These are phyloP conservation scores for Purshia tridentata DNA, from an alignment of 306 rosid genomes.

Conservation along the genomic window DNA sequence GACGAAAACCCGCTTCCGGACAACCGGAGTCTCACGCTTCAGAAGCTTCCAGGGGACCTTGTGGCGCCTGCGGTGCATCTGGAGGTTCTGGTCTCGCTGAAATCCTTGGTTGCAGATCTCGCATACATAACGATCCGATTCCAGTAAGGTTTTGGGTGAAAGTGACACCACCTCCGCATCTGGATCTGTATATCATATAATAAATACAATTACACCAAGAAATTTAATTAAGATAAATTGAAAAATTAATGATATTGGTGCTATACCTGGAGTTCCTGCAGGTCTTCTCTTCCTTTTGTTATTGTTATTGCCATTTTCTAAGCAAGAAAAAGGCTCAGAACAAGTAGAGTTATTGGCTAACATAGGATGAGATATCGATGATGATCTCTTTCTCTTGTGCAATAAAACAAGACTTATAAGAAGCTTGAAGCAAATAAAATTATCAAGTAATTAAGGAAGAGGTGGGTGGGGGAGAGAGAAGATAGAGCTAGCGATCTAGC, in stretches of 20 bases:
- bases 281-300: constrained; percentile 84
- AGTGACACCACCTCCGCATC: constrained; percentile 98
- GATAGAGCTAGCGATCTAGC: no score
- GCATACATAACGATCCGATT: constrained; percentile 97
- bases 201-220: neutral
- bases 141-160: constrained; percentile 87
- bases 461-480: no score
- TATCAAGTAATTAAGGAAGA: no score
- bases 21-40: constrained; percentile 84
- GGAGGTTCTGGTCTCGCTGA: constrained; percentile 98
- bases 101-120: constrained; percentile 99
- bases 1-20: constrained; percentile 84
- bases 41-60: constrained; percentile 98
- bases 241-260: no score
- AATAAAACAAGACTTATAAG: neutral
- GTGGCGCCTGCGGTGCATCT: constrained; percentile 96
- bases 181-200: constrained; percentile 56
- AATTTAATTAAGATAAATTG: no score
- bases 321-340: constrained; percentile 71
- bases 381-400: neutral
- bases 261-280: constrained; percentile 93
- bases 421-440: no score
- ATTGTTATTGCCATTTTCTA: constrained; percentile 57
- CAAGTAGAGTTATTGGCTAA: constrained; percentile 57
- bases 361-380: constrained; percentile 42